These are phyloP conservation scores for Leccinum incarnatum DNA, from an alignment of 768 basidiomycete species.

Conservation along the genomic window DNA sequence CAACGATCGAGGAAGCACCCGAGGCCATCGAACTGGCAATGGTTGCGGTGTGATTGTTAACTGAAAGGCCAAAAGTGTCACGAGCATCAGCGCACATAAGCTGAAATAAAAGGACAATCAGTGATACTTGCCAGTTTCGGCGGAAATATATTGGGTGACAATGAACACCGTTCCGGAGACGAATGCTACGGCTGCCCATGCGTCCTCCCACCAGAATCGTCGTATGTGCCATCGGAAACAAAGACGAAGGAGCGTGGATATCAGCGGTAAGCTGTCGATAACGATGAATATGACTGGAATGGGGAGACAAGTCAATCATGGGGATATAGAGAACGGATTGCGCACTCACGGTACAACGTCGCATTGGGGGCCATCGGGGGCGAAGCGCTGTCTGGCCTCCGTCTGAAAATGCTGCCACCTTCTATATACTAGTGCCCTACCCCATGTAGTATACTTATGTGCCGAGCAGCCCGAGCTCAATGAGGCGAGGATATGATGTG, in stretches of 20 bases:
- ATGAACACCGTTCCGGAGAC: background rate
- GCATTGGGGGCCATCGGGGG: background rate
- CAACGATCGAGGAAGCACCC: background rate
- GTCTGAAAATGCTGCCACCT: background rate
- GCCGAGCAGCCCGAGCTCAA: background rate
- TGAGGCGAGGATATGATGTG: background rate
- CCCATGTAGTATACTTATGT: background rate
- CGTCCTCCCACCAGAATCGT: background rate
- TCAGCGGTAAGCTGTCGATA: constrained; percentile 1
- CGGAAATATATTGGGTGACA: background rate
- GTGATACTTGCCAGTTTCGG: background rate
- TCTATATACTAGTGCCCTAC: background rate
- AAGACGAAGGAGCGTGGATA: constrained; percentile 18
- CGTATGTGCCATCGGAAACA: constrained; percentile 13
- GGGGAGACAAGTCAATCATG: background rate
- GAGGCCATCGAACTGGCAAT: background rate
- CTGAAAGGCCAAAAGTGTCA: background rate
- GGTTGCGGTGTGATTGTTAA: background rate
- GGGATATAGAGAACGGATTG: background rate
- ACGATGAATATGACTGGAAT: constrained; percentile 6
- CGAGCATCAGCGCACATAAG: background rate
- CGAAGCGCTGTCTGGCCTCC: background rate
- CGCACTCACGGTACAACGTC: background rate
- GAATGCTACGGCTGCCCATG: constrained; percentile 15
- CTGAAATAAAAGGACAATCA: background rate